These are phyloP conservation scores for Podospora pseudocomata DNA, from an alignment of 495 filamentous ascomycete species.

Conservation along the genomic window DNA sequence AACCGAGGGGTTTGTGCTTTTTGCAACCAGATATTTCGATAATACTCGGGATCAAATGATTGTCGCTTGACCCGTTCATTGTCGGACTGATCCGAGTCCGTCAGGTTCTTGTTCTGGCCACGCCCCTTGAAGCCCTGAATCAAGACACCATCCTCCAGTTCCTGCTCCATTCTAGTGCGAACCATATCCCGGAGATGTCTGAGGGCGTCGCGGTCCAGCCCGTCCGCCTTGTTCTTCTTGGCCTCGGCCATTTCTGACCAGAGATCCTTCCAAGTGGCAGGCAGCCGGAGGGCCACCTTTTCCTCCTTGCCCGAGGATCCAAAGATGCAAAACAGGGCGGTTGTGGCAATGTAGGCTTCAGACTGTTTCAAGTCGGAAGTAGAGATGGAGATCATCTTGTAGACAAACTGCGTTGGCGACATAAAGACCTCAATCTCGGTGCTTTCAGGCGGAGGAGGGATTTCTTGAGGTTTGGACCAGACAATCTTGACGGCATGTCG, in stretches of 20 bases:
- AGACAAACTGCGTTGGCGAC: conserved; percentile 41
- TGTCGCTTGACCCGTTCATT: conserved; percentile 36
- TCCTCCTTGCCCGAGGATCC: conserved; percentile 74
- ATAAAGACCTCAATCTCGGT: conserved; percentile 44
- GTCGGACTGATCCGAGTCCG: conserved; percentile 43
- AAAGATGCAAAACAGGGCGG: conserved; percentile 77
- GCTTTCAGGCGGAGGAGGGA: conserved; percentile 38
- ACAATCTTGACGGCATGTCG: conserved; percentile 67
- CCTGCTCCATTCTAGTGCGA: conserved; percentile 50
- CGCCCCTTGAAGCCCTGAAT: conserved; percentile 69
- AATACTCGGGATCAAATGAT: conserved; percentile 36
- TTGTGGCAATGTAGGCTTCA: conserved; percentile 78
- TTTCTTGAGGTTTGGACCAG: conserved; percentile 77
- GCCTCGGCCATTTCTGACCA: conserved; percentile 72
- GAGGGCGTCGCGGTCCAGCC: conserved; percentile 61
- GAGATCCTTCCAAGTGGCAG: conserved; percentile 75
- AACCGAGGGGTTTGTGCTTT: conserved; percentile 61
- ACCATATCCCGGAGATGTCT: conserved; percentile 60
- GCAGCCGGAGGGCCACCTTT: conserved; percentile 75
- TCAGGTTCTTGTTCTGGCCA: conserved; percentile 44
- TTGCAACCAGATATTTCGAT: conserved; percentile 65
- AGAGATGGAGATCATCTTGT: conserved; percentile 73
- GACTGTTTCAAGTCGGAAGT: conserved; percentile 76
- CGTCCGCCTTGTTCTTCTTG: conserved; percentile 65
- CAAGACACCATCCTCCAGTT: conserved; percentile 70